Percentiles rank a stretch among this genome's conserved stretches.
These are phyloP conservation scores for Vaccinium darrowii DNA, from an alignment of 148 eudicot species.

Conservation along the genomic window DNA sequence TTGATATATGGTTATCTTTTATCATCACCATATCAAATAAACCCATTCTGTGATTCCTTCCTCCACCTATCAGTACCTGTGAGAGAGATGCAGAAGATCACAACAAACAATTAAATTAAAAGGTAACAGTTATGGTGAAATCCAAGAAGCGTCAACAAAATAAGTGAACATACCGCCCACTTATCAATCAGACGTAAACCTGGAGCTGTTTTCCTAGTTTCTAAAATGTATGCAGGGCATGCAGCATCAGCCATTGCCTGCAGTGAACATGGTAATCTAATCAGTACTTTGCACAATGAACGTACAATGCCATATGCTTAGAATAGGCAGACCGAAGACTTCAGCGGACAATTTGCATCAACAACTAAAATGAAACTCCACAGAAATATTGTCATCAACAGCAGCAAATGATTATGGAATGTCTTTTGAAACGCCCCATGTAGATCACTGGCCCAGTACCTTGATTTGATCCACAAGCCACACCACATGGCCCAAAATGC, in stretches of 20 bases:
- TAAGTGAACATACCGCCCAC: constrained; percentile 80
- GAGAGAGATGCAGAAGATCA: constrained; percentile 13
- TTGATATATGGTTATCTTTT: constrained; percentile 94
- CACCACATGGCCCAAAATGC: too few species aligned
- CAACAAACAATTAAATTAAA: not conserved
- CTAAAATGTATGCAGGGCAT: constrained; percentile 73
- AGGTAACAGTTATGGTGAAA: not conserved
- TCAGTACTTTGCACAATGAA: not conserved
- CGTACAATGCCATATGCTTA: not conserved
- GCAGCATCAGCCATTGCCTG: constrained; percentile 98
- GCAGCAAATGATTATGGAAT: not conserved
- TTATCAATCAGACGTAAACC: constrained; percentile 94
- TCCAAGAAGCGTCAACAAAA: constrained; percentile 7
- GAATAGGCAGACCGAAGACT: not conserved
- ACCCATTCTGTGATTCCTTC: constrained; percentile 90
- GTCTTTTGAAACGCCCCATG: not conserved
- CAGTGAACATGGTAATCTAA: not conserved
- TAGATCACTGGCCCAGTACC: too few species aligned
- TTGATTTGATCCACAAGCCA: too few species aligned
- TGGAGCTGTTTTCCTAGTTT: constrained; percentile 97
- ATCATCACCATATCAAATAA: constrained; percentile 95
- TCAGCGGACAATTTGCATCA: not conserved
- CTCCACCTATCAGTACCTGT: constrained; percentile 94
- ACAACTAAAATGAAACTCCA: too few species aligned
- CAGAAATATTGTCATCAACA: not conserved